phyloP scores from a whole-genome alignment of 805 yeast genomes.

The Pichia manshurica region DNA sequence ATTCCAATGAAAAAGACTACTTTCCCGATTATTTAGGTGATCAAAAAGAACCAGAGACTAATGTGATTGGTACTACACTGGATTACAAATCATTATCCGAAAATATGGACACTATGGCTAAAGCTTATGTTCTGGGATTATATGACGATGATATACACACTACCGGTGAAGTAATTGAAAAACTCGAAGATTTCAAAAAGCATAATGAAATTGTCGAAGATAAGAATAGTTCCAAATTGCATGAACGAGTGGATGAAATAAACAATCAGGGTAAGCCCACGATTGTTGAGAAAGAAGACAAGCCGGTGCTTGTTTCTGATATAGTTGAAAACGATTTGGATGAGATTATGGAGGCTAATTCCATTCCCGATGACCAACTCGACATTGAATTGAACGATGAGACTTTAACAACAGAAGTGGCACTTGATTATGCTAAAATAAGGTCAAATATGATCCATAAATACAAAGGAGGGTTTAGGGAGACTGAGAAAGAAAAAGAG shows the following conservation, averaged over 20 bases:
- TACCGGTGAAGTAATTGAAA: slow-evolving; percentile 50
- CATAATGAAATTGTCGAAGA: slow-evolving; percentile 45
- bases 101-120: slow-evolving; percentile 52
- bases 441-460: slow-evolving; percentile 44
- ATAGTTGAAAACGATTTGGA: slow-evolving; percentile 39
- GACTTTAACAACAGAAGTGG: slow-evolving; percentile 43
- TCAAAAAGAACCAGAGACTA: neutral
- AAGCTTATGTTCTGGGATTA: slow-evolving; percentile 52
- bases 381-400: slow-evolving; percentile 29
- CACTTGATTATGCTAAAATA: slow-evolving; percentile 50
- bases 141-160: slow-evolving; percentile 57
- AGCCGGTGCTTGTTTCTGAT: slow-evolving; percentile 36
- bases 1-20: neutral
- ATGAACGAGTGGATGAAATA: slow-evolving; percentile 14
- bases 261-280: slow-evolving; percentile 16
- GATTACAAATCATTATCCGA: slow-evolving; percentile 40
- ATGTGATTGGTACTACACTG: slow-evolving; percentile 27
- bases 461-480: slow-evolving; percentile 42
- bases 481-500: slow-evolving; percentile 46
- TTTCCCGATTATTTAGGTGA: slow-evolving; percentile 11
- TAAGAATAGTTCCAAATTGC: slow-evolving; percentile 17
- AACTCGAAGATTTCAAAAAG: slow-evolving; percentile 46
- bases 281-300: slow-evolving; percentile 31
- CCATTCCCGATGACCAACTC: slow-evolving; percentile 22
- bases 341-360: slow-evolving; percentile 21